Conservation (phyloP, 179 eudicot genomes). For the Carnegiea gigantea region DNA sequence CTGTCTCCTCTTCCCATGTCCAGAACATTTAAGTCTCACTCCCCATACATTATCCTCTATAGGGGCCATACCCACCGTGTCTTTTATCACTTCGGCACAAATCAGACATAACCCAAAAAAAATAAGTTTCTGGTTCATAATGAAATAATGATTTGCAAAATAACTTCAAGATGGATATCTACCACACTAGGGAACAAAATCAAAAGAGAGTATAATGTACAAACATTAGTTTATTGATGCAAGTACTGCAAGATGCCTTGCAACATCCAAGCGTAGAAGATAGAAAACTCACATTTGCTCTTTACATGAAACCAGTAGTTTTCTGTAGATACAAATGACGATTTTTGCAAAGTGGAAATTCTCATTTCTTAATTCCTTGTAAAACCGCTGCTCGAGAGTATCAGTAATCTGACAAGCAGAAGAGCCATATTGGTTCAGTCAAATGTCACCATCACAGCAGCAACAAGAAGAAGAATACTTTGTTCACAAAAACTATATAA, state of each 20-base stretch:
- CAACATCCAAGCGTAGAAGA: slow-evolving; percentile 7
- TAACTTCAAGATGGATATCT: background rate
- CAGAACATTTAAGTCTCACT: background rate
- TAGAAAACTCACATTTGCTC: slow-evolving; percentile 81
- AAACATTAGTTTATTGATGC: background rate
- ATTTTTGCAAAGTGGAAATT: slow-evolving; percentile 65
- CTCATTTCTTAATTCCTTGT: slow-evolving; percentile 80
- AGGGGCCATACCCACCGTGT: background rate
- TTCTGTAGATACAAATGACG: slow-evolving; percentile 78
- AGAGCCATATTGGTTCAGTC: slow-evolving; percentile 18
- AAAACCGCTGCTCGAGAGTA: slow-evolving; percentile 87
- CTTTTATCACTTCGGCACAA: background rate
- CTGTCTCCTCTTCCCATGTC: background rate
- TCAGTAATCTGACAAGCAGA: slow-evolving; percentile 62
- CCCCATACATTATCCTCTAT: background rate
- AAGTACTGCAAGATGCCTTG: background rate
- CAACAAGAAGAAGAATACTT: background rate
- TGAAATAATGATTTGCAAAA: background rate
- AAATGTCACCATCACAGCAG: slow-evolving; percentile 5
- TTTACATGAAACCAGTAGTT: slow-evolving; percentile 72
- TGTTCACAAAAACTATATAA: background rate
- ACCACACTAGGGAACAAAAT: background rate
- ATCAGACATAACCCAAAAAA: background rate
- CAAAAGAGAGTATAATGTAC: background rate
- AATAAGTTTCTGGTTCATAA: background rate